Conservation (phyloP, 1,284 basidiomycete genomes). For the Tausonia pullulans region DNA sequence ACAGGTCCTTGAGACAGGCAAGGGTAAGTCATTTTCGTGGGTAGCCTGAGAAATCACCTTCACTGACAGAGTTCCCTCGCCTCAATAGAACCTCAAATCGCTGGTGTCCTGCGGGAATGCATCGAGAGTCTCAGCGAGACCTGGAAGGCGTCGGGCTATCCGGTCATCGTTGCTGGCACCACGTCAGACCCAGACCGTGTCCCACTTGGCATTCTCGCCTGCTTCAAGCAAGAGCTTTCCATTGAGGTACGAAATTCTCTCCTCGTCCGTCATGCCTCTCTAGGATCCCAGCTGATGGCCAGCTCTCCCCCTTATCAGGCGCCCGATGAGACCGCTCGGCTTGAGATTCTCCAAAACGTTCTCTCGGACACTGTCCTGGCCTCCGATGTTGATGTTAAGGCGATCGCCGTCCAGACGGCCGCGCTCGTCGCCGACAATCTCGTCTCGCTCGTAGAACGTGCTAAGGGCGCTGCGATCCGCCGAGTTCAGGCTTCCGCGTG, state of each 20-base stretch:
- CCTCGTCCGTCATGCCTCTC: neutral
- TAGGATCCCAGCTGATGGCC: slow-evolving; percentile 1
- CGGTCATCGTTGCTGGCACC: slow-evolving; percentile 64
- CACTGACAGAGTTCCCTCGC: slow-evolving; percentile 17
- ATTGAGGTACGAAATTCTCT: slow-evolving; percentile 48
- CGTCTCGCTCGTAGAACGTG: slow-evolving; percentile 54
- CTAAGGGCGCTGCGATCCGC: slow-evolving; percentile 50
- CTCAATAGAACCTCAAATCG: slow-evolving; percentile 48
- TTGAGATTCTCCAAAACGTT: slow-evolving; percentile 48
- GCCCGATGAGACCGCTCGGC: slow-evolving; percentile 63
- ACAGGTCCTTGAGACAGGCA: slow-evolving; percentile 53
- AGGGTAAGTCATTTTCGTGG: slow-evolving; percentile 41
- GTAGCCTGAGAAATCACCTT: neutral
- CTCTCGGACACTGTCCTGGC: slow-evolving; percentile 45
- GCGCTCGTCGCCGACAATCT: slow-evolving; percentile 81
- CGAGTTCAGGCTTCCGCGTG: slow-evolving; percentile 32
- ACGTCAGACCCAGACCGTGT: slow-evolving; percentile 58
- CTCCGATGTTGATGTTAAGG: slow-evolving; percentile 63
- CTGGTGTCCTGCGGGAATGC: slow-evolving; percentile 54
- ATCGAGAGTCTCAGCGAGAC: slow-evolving; percentile 44
- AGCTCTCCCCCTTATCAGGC: slow-evolving; percentile 41
- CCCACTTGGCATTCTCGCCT: slow-evolving; percentile 53
- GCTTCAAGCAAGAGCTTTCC: slow-evolving; percentile 78
- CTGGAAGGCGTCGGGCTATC: slow-evolving; percentile 51
- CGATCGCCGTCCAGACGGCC: slow-evolving; percentile 78